Base-by-base conservation (phyloP, 2,329 filamentous ascomycete genomes). In the Lecanicillium sp. region DNA sequence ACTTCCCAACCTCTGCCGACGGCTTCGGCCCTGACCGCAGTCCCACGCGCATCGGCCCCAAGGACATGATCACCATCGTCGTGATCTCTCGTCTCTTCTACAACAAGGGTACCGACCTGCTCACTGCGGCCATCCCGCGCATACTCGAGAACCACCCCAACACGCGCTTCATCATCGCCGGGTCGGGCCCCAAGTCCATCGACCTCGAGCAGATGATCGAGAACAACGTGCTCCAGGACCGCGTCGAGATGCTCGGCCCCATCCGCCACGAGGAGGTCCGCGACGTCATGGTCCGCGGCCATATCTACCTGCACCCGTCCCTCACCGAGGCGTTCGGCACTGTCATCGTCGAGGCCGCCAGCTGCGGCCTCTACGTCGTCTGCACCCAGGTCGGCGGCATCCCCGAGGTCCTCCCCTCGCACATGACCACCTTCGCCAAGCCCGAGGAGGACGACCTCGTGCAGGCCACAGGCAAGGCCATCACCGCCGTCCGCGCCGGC, bases 141-240 rank as follows among this genome's bases (percentile, higher is more conserved):
- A 95, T 98, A 45, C 78, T 97, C 23, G 86, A 89, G 42, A 81
- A 83, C 12, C 87, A 98, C 62, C 86, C 89, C 1, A 94, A 97
- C 62, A 93, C 95, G 1, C 87, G 90, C 49, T 98, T 98, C 67
- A 88, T 98, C 60, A 96, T 98, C 56, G 93, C 89, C 23, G 94
- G 94, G 3, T 94, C 88, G 0, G 93, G 93, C 0, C 93, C 93
- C 4, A 97, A 98, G 66, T 89, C 91, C 17, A 98, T 98, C 55
- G 93, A 98, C 60, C 75, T 98, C 2, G 93, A 98, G 66, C 94
- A 98, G 62, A 98, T 96, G 86, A 82, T 98, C 33, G 93, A 98
- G 70, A 85, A 90, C 53, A 91, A 94, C 57, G 88, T 95, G 4
- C 74, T 97, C 8, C 91, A 97, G 63, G 90, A 96, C 62, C 86